phyloP scores from a whole-genome alignment of 352 stramenopile species.

The Phytophthora litchii region DNA sequence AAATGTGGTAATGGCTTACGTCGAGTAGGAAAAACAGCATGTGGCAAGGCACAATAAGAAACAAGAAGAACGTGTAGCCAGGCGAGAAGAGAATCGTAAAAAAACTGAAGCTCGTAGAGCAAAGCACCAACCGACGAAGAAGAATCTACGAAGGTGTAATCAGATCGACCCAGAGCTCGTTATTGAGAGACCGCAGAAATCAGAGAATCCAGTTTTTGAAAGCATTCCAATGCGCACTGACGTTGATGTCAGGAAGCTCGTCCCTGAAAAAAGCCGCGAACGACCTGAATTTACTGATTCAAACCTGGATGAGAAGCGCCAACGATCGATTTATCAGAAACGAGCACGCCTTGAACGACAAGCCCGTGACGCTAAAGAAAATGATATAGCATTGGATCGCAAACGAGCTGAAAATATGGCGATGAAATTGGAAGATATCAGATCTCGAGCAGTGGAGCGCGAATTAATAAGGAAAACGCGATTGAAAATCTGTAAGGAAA shows the following conservation, averaged over 20 bases:
- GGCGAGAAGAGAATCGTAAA: slow-evolving; percentile 28
- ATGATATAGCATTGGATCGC: slow-evolving; percentile 32
- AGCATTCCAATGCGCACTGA: slow-evolving; percentile 6
- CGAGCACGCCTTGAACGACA: slow-evolving; percentile 27
- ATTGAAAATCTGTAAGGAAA: slow-evolving; percentile 24
- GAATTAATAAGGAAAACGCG: slow-evolving; percentile 14
- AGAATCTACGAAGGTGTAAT: background rate
- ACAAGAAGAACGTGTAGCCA: slow-evolving; percentile 28
- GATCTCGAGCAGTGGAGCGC: slow-evolving; percentile 31
- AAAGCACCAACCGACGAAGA: slow-evolving; percentile 26
- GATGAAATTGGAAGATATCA: slow-evolving; percentile 59
- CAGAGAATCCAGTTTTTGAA: background rate
- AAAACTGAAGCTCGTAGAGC: slow-evolving; percentile 31
- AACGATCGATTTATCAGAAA: slow-evolving; percentile 33
- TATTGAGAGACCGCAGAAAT: background rate
- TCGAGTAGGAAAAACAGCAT: slow-evolving; percentile 35
- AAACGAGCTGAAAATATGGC: slow-evolving; percentile 47
- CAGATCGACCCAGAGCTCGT: background rate
- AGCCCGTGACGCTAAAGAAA: slow-evolving; percentile 5
- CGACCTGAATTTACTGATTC: slow-evolving; percentile 2
- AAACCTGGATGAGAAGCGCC: slow-evolving; percentile 29
- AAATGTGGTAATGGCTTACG: no score
- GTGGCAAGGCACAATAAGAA: slow-evolving; percentile 24
- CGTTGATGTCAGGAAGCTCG: slow-evolving; percentile 13
- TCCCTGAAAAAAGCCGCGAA: background rate